A percentile compares a stretch with the other conserved stretches of the same genome.
These are phyloP conservation scores for Pilobolus umbonatus DNA, from an alignment of 192 early-diverging fungal genomes.

Conservation along the genomic window DNA sequence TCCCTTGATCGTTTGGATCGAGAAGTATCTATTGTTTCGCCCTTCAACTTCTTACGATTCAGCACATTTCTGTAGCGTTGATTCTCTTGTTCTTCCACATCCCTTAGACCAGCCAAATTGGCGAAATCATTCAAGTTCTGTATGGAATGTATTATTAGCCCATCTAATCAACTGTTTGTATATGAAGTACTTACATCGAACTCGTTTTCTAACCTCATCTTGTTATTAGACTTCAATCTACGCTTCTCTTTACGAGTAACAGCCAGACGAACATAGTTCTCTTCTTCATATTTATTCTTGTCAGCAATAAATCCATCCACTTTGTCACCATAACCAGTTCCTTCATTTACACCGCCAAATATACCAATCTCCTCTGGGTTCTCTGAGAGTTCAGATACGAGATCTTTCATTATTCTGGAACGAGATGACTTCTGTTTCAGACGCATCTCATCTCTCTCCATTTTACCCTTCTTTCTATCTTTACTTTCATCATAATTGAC, in stretches of 20 bases:
- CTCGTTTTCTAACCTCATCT: constrained; percentile 74
- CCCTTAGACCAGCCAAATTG: constrained; percentile 42
- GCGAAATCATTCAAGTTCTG: constrained; percentile 55
- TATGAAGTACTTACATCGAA: constrained; percentile 55
- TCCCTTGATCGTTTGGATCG: constrained; percentile 19
- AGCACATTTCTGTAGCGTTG: constrained; percentile 44
- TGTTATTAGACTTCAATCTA: constrained; percentile 48
- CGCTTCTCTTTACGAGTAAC: constrained; percentile 73
- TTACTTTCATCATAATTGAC: constrained; percentile 79
- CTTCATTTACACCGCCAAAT: constrained; percentile 67
- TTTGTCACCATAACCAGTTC: constrained; percentile 51
- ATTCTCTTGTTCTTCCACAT: constrained; percentile 43
- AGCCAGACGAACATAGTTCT: constrained; percentile 77
- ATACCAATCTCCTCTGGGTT: constrained; percentile 75
- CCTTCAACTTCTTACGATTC: constrained; percentile 36
- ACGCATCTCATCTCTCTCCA: constrained; percentile 58
- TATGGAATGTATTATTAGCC: neutral
- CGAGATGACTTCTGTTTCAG: constrained; percentile 64
- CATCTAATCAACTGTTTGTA: neutral
- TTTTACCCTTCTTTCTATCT: constrained; percentile 43
- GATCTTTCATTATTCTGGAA: constrained; percentile 81
- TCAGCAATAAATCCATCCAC: constrained; percentile 59
- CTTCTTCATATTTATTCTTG: constrained; percentile 76
- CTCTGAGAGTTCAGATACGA: constrained; percentile 79
- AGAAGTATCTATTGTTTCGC: no score